These are phyloP conservation scores for Fusarium verrucosum DNA, from an alignment of 2,329 filamentous ascomycete species.

Conservation along the genomic window DNA sequence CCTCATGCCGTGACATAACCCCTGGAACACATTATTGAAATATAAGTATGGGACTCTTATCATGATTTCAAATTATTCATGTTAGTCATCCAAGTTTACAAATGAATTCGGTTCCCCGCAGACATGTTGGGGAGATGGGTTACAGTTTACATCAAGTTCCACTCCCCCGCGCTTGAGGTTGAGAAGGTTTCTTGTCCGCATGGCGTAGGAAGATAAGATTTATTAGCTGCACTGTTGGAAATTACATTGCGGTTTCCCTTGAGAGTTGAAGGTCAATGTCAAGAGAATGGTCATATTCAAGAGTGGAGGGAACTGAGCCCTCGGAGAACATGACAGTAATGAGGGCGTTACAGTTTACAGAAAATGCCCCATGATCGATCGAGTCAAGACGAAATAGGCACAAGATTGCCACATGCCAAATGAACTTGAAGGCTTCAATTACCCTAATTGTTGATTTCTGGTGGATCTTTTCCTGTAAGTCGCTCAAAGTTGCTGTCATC, in stretches of 20 bases:
- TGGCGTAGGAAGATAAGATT: slow-evolving; percentile 11
- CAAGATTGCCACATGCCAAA: not conserved
- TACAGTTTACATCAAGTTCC: slow-evolving; percentile 8
- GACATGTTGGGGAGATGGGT: slow-evolving; percentile 14
- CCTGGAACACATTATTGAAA: not conserved
- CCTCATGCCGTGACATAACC: not conserved
- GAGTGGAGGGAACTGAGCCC: not conserved
- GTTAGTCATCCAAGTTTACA: not conserved
- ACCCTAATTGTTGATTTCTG: not conserved
- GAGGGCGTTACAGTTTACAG: not conserved
- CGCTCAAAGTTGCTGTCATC: not conserved
- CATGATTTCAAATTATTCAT: not conserved
- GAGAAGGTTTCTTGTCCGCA: not conserved
- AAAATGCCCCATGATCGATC: not conserved
- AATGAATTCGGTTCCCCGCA: slow-evolving; percentile 22
- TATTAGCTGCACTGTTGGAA: not conserved
- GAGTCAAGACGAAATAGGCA: not conserved
- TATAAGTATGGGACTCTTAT: no score
- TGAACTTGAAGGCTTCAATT: not conserved
- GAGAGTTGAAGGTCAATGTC: not conserved
- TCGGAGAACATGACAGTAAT: not conserved
- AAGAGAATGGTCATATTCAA: not conserved
- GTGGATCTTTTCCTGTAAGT: not conserved
- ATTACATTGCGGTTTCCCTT: not conserved
- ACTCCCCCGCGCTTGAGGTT: slow-evolving; percentile 19